phyloP scores from a whole-genome alignment of 2,329 filamentous ascomycete species.

The Neopestalotiopsis sp. region DNA sequence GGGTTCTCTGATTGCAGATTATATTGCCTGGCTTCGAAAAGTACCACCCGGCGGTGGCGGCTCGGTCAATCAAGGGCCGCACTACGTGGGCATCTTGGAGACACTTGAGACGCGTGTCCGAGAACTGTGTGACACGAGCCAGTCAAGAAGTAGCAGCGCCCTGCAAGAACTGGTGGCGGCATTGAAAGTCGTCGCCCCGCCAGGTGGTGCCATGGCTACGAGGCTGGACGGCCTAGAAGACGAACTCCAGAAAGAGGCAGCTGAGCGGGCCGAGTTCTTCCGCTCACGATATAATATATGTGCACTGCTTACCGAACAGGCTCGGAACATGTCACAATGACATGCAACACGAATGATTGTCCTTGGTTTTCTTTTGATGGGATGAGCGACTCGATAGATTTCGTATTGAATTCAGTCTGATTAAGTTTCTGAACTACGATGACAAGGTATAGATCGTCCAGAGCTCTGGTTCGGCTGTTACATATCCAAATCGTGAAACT shows the following conservation, averaged over 20 bases:
- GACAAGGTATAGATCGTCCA: too few relatives aligned
- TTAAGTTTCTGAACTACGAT: too few relatives aligned
- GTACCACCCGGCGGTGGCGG: constrained; percentile 13
- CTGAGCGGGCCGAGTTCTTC: constrained; percentile 8
- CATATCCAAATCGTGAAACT: too few relatives aligned
- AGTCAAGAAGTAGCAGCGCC: constrained; percentile 6
- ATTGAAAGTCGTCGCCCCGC: constrained; percentile 5
- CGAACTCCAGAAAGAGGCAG: constrained; percentile 11
- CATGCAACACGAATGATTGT: too few relatives aligned
- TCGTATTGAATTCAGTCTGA: too few relatives aligned
- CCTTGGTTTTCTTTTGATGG: too few relatives aligned
- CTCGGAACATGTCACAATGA: constrained; percentile 14
- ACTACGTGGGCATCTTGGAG: constrained; percentile 15
- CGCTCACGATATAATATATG: constrained; percentile 16
- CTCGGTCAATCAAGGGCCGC: constrained; percentile 6
- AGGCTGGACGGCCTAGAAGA: constrained; percentile 5
- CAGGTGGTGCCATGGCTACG: constrained; percentile 8
- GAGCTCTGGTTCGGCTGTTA: too few relatives aligned
- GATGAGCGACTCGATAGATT: too few relatives aligned
- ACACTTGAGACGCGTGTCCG: constrained; percentile 15
- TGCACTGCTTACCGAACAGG: constrained; percentile 12
- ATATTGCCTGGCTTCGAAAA: constrained; percentile 14
- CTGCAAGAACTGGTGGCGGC: background rate
- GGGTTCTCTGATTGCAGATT: constrained; percentile 14
- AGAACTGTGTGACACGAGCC: constrained; percentile 8